Base-by-base conservation (phyloP, 2,329 filamentous ascomycete species). In the Thielaviopsis ethacetica region DNA sequence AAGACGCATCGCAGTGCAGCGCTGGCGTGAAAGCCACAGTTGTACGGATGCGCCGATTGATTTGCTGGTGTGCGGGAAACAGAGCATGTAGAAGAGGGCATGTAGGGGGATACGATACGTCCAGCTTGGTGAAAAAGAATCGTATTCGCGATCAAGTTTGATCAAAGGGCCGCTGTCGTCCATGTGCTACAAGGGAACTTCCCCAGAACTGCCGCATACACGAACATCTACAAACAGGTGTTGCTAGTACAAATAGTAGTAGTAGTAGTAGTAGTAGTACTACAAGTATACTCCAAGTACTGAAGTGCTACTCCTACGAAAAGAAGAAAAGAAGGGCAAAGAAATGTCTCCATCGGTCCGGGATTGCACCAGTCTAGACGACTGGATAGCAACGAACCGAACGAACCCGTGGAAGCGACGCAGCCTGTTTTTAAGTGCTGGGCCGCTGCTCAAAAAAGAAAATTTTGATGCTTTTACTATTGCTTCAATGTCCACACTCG, bases 401-500 rank as follows among this genome's bases (percentile, higher is more conserved):
- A 59, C 59, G 49, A 56, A 56, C 53, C 57, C 57, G 56, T 61
- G 59, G 59, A 61, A 61, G 51, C 53, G 56, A 61, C 56, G 59
- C 59, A 61, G 59, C 56, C 59, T 56, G n/a, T 47, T 56, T 9
- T 30, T 59, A 44, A 44, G 6, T 59, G 52, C 59, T 61, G 56
- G 59, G 59, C 59, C 56, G 34, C 30, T 61, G 59, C 7, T 34
- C 30, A 34, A 59, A 56, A 24, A 10, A 6, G 2, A 15, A n/a
- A 44, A 12, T 34, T 34, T 44, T n/a, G 53, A 56, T 58, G 53
- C 59, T 72, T 72, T 78, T 71, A 61, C 71, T 83, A 65, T 83
- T 75, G 80, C 80, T 83, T 83, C 80, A 81, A 71, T 81, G 80
- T 83, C 80, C 80, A 83, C 80, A 83, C 80, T 79, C 80, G 77